A percentile compares a stretch with the other conserved stretches of the same genome.
Evolutionary conservation across 2,329 filamentous ascomycete species (phyloP).

Genomic region (Pseudogymnoascus sp.): DNA sequence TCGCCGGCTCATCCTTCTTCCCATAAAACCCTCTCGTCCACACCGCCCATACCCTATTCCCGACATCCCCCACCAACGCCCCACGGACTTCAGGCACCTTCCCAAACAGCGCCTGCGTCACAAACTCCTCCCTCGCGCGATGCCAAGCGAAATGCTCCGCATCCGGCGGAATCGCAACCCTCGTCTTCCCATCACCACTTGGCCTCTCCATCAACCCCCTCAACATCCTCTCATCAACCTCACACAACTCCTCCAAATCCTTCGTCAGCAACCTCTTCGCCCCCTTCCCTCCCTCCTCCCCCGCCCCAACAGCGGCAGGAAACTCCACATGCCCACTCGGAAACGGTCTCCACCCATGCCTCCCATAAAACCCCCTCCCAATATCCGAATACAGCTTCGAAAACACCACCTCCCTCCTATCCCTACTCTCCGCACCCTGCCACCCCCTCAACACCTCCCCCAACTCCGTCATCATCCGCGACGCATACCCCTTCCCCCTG

Average conservation of each 20-base stretch:
- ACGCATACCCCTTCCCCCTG: constrained; percentile 67
- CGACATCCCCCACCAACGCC: constrained; percentile 50
- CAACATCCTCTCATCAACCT: constrained; percentile 55
- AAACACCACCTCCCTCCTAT: constrained; percentile 42
- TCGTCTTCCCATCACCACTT: constrained; percentile 34
- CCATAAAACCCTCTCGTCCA: constrained; percentile 62
- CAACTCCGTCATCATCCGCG: constrained; percentile 63
- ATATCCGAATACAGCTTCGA: constrained; percentile 83
- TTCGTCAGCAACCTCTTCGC: constrained; percentile 44
- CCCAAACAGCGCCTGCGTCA: constrained; percentile 54
- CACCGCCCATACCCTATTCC: constrained; percentile 60
- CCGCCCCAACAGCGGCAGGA: constrained; percentile 26
- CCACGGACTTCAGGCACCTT: constrained; percentile 54
- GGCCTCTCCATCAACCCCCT: constrained; percentile 39
- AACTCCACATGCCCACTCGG: constrained; percentile 65
- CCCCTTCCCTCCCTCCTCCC: constrained; percentile 6
- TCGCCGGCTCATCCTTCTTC: constrained; percentile 33
- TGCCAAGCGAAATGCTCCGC: constrained; percentile 65
- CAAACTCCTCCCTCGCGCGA: constrained; percentile 72
- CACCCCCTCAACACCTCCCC: constrained; percentile 43
- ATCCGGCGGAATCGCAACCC: constrained; percentile 61
- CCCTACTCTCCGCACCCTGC: constrained; percentile 36
- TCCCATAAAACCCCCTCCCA: constrained; percentile 72
- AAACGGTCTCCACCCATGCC: constrained; percentile 67
- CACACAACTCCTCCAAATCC: constrained; percentile 53